phyloP scores from a whole-genome alignment of 1,284 basidiomycete genomes.

The Apiotrichum veenhuisii region DNA sequence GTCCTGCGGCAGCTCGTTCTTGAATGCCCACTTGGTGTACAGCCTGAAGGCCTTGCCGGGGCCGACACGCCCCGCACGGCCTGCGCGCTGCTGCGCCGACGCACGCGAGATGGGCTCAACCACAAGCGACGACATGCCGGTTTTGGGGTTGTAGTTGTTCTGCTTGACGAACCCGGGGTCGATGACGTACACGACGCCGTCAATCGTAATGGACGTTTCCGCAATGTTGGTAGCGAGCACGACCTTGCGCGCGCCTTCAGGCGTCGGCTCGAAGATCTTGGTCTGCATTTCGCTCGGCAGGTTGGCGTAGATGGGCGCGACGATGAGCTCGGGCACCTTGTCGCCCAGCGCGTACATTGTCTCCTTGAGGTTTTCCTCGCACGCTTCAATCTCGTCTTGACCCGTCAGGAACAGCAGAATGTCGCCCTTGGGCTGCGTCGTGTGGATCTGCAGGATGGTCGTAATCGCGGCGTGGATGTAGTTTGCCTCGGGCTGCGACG shows the following conservation, averaged over 20 bases:
- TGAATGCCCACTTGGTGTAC: constrained; percentile 63
- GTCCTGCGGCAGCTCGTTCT: constrained; percentile 60
- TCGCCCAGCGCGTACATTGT: constrained; percentile 91
- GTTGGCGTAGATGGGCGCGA: constrained; percentile 98
- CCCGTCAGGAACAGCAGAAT: constrained; percentile 97
- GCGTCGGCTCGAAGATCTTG: constrained; percentile 98
- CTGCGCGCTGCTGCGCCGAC: constrained; percentile 93
- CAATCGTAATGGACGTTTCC: constrained; percentile 96
- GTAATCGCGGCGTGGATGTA: constrained; percentile 98
- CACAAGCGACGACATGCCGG: constrained; percentile 91
- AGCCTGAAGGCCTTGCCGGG: constrained; percentile 95
- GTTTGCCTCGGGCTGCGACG: constrained; percentile 94
- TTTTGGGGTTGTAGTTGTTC: constrained; percentile 92
- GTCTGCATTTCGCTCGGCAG: constrained; percentile 98
- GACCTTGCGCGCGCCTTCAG: constrained; percentile 91
- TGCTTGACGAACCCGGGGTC: constrained; percentile 98
- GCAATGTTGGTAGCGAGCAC: constrained; percentile 98
- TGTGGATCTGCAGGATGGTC: constrained; percentile 98
- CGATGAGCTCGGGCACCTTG: constrained; percentile 88
- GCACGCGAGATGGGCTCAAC: constrained; percentile 95
- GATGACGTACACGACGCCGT: constrained; percentile 96
- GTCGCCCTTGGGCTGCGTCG: constrained; percentile 96
- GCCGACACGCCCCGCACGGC: constrained; percentile 93
- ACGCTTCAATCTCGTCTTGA: constrained; percentile 98
- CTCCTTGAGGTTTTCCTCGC: constrained; percentile 91